Percentiles rank a stretch among this genome's conserved stretches.
These are phyloP conservation scores for Dendrothele bispora DNA, from an alignment of 768 basidiomycete genomes.

Conservation along the genomic window DNA sequence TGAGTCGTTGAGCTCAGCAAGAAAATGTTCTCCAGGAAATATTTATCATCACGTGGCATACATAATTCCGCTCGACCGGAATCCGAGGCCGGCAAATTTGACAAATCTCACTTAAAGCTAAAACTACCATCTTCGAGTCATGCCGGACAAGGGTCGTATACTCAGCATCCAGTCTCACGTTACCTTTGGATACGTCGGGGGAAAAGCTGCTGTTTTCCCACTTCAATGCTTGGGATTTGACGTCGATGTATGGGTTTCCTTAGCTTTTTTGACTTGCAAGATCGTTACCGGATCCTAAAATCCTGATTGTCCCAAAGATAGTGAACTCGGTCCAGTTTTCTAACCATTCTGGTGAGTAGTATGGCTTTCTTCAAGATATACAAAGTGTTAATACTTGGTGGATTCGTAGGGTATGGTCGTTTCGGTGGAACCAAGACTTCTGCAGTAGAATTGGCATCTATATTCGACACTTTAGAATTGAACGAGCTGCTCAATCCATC, in stretches of 20 bases:
- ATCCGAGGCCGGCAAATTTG: too few species aligned
- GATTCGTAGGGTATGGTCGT: conserved; percentile 70
- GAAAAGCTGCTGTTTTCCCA: conserved; percentile 76
- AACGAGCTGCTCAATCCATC: conserved; percentile 75
- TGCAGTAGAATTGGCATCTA: conserved; percentile 69
- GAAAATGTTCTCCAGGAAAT: too few species aligned
- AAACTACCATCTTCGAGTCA: too few species aligned
- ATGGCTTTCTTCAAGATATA: not conserved
- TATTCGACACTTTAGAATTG: conserved; percentile 71
- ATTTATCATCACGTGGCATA: too few species aligned
- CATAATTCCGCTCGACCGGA: too few species aligned
- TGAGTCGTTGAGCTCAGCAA: too few species aligned
- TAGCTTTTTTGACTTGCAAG: conserved; percentile 1
- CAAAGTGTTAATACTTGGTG: not conserved
- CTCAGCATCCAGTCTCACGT: conserved; percentile 95
- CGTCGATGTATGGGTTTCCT: conserved; percentile 71
- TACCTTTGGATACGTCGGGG: conserved; percentile 90
- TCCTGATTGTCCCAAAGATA: conserved; percentile 44
- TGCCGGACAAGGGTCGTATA: conserved; percentile 48
- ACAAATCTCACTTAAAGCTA: too few species aligned
- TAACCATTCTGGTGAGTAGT: conserved; percentile 79
- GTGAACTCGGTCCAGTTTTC: conserved; percentile 94
- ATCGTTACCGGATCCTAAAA: conserved; percentile 12
- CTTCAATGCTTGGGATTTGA: conserved; percentile 90
- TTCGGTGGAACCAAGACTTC: conserved; percentile 79